Evolutionary conservation across 495 filamentous ascomycete species (phyloP), one percentile per base, ranked within the genome.

Genomic region (Podospora tetraspora): DNA sequence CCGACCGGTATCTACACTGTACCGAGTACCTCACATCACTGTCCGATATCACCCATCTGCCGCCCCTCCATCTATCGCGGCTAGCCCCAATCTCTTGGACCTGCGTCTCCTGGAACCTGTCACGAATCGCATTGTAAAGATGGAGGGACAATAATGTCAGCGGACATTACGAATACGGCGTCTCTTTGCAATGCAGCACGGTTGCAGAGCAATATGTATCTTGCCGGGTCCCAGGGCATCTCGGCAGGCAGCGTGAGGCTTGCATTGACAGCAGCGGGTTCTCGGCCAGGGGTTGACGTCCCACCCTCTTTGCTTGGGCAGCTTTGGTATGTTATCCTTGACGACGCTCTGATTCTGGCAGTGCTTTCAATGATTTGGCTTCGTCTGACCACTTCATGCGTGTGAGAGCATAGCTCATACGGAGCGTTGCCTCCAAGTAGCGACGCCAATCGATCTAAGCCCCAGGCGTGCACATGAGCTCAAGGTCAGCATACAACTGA

Each of bases 21-120:
- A 24, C 22, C 19, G 24, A 52, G 19, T 52, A 52, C 43, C 43
- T 52, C 43, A n/a, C 43, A n/a, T 19, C 43, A 52, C 5, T 24
- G 11, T 34, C 60, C 21, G n/a, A 57, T n/a, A 64, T 19, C 57
- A 21, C 63, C 21, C 61, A 64, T 27, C 57, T 34, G 22, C 58
- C 64, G 34, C 65, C 64, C 60, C 30, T 32, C 24, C 30, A 63
- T 61, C n/a, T 67, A 59, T 63, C 66, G 70, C 70, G 74, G 70
- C 69, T 78, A 73, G 70, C 76, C 71, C 29, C 62, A 67, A 78
- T 62, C 68, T 71, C 73, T 73, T 43, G 77, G 74, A 79, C 74
- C 73, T 79, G 77, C 77, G 66, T 76, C 72, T 69, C 25, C 70
- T 69, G 62, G 56, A 37, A 24, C 64, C 57, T 56, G 22, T 56